Evolutionary conservation across 2,329 filamentous ascomycete species (phyloP), one percentile per base, ranked within the genome.

Genomic region (Tolypocladium endophyticum): DNA sequence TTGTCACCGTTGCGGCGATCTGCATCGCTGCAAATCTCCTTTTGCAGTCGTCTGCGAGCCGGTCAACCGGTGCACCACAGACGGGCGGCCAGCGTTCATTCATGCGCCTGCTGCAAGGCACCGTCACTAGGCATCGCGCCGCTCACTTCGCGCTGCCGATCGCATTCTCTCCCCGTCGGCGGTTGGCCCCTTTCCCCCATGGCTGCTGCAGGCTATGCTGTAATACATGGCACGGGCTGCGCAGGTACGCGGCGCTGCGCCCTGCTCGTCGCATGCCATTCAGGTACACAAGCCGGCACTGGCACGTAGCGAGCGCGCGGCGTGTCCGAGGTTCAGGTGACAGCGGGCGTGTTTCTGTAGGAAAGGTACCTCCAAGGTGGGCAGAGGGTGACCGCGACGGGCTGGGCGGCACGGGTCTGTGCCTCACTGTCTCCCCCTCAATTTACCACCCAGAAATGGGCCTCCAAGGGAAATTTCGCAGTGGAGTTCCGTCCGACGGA

Each of bases 261-360:
- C 36, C 14, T 36, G 33, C 23, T 23, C 54, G 35, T 25, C 36
- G 23, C 59, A 61, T 61, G 43, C 59, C 56, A 57, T 45, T 35
- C 53, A 56, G 23, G 59, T 61, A 57, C 43, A 43, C 57, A 5
- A 9, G 5, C 14, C 23, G 41, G 41, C 52, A 28, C 58, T 54
- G 36, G 54, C 54, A 47, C 43, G 59, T 53, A 60, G 39, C 25
- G 39, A 30, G 30, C 16, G 25, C 41, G 41, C 58, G 56, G 56
- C 57, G 59, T 59, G 59, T 59, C 43, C 30, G 59, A 58, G 47
- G 52, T 58, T 60, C 59, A 56, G 59, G 59, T 56, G 50, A 58
- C 33, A 45, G 38, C 36, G 20, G 18, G 38, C 6, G 14, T 39
- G 14, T 39, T 14, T 39, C 30, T 14, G 25, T 33, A 12, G 20